A percentile compares a stretch with the other conserved stretches of the same genome.
Evolutionary conservation across 2,329 filamentous ascomycete genomes (phyloP).

Genomic region (Rugonectria rugulosa): DNA sequence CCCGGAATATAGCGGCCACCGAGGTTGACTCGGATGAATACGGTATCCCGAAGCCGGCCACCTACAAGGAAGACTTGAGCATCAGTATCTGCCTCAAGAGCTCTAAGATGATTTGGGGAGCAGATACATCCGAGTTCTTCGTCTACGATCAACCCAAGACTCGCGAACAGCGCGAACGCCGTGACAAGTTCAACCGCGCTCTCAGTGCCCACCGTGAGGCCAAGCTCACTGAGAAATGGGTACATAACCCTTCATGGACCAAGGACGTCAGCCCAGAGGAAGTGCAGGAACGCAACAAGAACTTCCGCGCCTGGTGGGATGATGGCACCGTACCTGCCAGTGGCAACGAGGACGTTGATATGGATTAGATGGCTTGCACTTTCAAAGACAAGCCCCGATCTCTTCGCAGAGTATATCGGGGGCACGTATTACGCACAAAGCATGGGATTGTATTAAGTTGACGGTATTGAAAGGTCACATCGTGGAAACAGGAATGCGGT

Average conservation of each 20-base stretch:
- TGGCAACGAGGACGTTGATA: slow-evolving; percentile 43
- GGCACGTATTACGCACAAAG: background rate
- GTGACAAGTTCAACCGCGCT: slow-evolving; percentile 60
- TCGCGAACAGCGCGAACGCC: slow-evolving; percentile 67
- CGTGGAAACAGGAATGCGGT: slow-evolving; percentile 13
- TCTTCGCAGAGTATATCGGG: background rate
- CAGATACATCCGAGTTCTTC: slow-evolving; percentile 74
- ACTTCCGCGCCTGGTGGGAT: slow-evolving; percentile 62
- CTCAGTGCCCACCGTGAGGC: slow-evolving; percentile 69
- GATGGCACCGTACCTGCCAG: slow-evolving; percentile 53
- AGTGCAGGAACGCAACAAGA: slow-evolving; percentile 76
- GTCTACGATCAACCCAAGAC: slow-evolving; percentile 74
- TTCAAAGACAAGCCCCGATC: background rate
- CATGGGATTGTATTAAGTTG: slow-evolving; percentile 12
- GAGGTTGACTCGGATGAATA: slow-evolving; percentile 71
- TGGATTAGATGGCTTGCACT: slow-evolving; percentile 35
- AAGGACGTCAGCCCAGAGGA: slow-evolving; percentile 80
- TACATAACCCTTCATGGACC: slow-evolving; percentile 82
- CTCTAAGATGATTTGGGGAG: slow-evolving; percentile 80
- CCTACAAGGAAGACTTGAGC: slow-evolving; percentile 72
- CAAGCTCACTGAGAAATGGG: slow-evolving; percentile 79
- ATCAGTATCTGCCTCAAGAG: slow-evolving; percentile 80
- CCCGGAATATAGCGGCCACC: slow-evolving; percentile 71
- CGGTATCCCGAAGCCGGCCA: slow-evolving; percentile 65
- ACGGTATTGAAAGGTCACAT: slow-evolving; percentile 13